Evolutionary conservation across 768 basidiomycete genomes (phyloP), one percentile per base, ranked within the genome.

Genomic region (Auriscalpium microsporum): DNA sequence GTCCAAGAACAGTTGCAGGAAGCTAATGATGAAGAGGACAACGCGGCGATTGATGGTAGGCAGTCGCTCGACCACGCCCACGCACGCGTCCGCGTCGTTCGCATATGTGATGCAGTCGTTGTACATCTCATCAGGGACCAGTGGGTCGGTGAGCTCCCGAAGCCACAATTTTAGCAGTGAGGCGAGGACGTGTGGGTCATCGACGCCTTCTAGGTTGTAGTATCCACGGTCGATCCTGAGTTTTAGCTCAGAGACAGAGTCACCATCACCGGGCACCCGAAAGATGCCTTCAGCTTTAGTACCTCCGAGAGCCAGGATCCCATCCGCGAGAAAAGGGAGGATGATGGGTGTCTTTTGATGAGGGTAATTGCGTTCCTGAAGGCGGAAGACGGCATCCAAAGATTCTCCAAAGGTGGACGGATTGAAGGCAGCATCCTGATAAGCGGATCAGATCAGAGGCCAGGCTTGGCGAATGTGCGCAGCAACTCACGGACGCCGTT

Each of bases 361-460:
- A 2, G 92, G 89, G 63, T 95, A 94, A 50, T 86, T 90, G 44
- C 89, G 81, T 64, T 86, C 84, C 70, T 96, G 94, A 10, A 93
- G 73, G 46, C 87, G 77, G 70, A 89, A 85, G 57, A 92, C 87
- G 23, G 83, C 83, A 59, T 89, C 88, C 11, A 97, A 75, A 0
- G 90, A 85, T 73, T 94, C 92, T 13, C 93, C 92, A 64, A 96
- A 97, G 1, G 89, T 93, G 1, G 91, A 94, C 0, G 94, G 92
- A 60, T 94, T 89, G 73, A 96, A 97, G 8, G 94, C 93, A 28
- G 93, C 92, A 63, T 94, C 91, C 82, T 90, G 63, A 10, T 49
- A 8, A 52, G 34, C 10, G 55, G 34, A 37, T 64, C 52, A 60
- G 58, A 52, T 50, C 14, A 45, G 50, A 36, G n/a, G 4, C 8